Evolutionary conservation across 805 yeast genomes (phyloP).

Genomic region (Kregervanrija pseudodelftensis): DNA sequence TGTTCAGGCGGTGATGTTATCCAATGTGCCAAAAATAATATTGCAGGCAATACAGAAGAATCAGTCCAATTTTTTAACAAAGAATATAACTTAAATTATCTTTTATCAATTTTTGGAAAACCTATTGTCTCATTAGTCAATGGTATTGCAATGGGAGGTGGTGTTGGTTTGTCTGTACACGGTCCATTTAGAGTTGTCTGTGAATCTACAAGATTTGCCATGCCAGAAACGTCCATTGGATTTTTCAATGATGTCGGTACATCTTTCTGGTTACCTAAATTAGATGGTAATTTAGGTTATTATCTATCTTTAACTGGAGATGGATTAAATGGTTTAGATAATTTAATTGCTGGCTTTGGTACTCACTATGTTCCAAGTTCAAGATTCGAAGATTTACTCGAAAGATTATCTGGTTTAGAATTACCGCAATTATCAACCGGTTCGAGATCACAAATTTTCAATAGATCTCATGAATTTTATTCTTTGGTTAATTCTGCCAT

Average conservation of each 20-base stretch:
- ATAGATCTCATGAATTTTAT: conserved; percentile 32
- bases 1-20: conserved; percentile 98
- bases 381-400: conserved; percentile 53
- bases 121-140: conserved; percentile 83
- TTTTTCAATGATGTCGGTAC: conserved; percentile 96
- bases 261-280: conserved; percentile 76
- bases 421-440: conserved; percentile 16
- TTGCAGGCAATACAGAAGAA: conserved; percentile 35
- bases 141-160: conserved; percentile 98
- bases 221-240: conserved; percentile 98
- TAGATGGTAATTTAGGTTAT: conserved; percentile 78
- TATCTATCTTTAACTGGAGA: conserved; percentile 85
- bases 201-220: conserved; percentile 83
- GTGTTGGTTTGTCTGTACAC: conserved; percentile 87
- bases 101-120: conserved; percentile 74
- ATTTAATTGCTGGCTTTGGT: conserved; percentile 77
- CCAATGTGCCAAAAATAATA: conserved; percentile 58
- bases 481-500: conserved; percentile 62
- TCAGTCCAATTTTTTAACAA: conserved; percentile 63
- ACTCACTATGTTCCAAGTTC: conserved; percentile 80
- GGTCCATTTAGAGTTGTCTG: conserved; percentile 92
- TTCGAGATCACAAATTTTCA: conserved; percentile 13
- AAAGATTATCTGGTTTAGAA: conserved; percentile 58
- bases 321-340: conserved; percentile 67
- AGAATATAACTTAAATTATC: conserved; percentile 77